Evolutionary conservation across 2,329 filamentous ascomycete species (phyloP), one percentile per base, ranked within the genome.

Genomic region (Aspergillus sp.): DNA sequence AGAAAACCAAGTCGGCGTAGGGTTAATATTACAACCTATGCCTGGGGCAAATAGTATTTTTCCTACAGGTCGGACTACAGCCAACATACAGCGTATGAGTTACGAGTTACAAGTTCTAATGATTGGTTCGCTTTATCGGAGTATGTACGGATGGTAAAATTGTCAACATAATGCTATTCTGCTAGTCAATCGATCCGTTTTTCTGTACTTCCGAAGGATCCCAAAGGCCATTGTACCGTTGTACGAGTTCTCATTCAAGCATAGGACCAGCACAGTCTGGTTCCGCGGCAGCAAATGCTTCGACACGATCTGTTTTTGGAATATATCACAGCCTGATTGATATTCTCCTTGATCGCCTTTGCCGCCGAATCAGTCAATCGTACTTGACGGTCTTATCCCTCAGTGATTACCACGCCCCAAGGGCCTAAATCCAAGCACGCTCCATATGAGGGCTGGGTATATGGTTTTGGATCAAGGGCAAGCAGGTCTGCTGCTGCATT

Each of bases 381-480:
- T 0, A 69, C 53, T 7, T 65, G 20, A 7, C 62, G 55, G 0
- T 65, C 60, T 64, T 65, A 71, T 0, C 67, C 68, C 57, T 25
- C 46, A 10, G 50, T 22, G 7, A 59, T 38, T 13, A 59, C 52
- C 6, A 55, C 47, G 0, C 56, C 68, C 50, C 54, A 60, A 0
- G 52, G 41, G 0, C 70, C 70, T 1, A 73, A 56, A n/a, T 70
- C 69, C 2, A 73, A 60, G 37, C 66, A 70, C 23, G 55, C 62
- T 0, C 49, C 50, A 22, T 71, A 71, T 0, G 41, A 46, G 1
- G 55, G 25, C 46, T 73, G 69, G 0, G 48, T 47, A 47, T 70
- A 72, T 0, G 50, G 22, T 1, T 59, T 33, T 2, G 50, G 44
- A 0, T 58, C 43, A 10, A 60, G 47, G 1, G 49, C 51, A 0